Conservation (phyloP, 192 early-diverging fungal species). For the Thamnidium elegans region DNA sequence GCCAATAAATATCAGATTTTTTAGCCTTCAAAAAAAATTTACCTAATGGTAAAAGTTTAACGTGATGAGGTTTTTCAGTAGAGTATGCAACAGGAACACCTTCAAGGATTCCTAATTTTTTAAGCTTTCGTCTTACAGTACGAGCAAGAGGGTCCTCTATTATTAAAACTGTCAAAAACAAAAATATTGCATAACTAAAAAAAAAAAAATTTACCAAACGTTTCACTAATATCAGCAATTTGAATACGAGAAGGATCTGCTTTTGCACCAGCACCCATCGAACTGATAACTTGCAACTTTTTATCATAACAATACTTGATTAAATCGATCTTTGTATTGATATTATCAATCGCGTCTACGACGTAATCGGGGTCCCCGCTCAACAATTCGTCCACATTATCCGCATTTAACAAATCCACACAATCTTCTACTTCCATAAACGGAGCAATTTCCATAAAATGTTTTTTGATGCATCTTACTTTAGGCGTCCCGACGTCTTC, state of each 20-base stretch:
- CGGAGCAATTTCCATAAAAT: conserved; percentile 76
- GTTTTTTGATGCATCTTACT: conserved; percentile 67
- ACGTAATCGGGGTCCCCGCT: conserved; percentile 70
- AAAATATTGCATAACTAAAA: not conserved
- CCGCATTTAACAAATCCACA: conserved; percentile 72
- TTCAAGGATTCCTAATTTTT: conserved; percentile 62
- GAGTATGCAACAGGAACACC: conserved; percentile 96
- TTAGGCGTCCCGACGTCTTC: conserved; percentile 90
- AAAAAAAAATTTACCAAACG: conserved; percentile 54
- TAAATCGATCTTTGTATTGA: conserved; percentile 89
- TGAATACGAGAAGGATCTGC: conserved; percentile 94
- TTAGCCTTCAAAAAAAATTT: not conserved
- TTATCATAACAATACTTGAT: conserved; percentile 81
- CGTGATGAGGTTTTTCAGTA: conserved; percentile 89
- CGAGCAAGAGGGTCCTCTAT: conserved; percentile 91
- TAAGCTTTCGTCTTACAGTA: conserved; percentile 74
- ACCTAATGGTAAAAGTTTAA: conserved; percentile 83
- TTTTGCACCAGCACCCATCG: conserved; percentile 98
- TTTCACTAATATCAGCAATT: conserved; percentile 93
- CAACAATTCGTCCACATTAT: conserved; percentile 68
- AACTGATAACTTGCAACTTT: conserved; percentile 77
- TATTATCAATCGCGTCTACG: conserved; percentile 93
- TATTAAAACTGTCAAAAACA: not conserved
- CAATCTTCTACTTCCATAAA: conserved; percentile 74
- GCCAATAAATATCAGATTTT: not conserved